phyloP scores from a whole-genome alignment of 139 green algal species.

The Chlamydomonas urium region DNA sequence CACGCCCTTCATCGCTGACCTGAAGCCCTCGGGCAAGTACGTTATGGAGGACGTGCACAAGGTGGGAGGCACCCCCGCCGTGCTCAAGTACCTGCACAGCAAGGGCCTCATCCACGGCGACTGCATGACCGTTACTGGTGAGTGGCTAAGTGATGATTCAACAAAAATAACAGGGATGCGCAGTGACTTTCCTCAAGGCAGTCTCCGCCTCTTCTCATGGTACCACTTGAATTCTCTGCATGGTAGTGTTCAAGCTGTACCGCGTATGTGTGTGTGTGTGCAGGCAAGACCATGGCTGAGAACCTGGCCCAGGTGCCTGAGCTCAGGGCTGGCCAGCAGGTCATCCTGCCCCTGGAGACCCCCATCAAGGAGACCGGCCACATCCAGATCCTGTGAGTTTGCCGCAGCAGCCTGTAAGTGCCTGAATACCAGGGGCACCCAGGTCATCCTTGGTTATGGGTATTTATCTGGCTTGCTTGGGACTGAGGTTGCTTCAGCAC shows the following conservation, averaged over 20 bases:
- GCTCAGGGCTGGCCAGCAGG: constrained; percentile 81
- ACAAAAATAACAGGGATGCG: too few species aligned
- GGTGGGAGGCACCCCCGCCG: constrained; percentile 84
- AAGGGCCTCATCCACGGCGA: constrained; percentile 86
- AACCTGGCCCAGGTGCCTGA: constrained; percentile 82
- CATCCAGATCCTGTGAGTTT: constrained; percentile 80
- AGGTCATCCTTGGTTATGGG: too few species aligned
- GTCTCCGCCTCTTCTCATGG: too few species aligned
- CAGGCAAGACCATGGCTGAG: constrained; percentile 90
- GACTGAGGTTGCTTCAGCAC: too few species aligned
- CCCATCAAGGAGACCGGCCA: constrained; percentile 86
- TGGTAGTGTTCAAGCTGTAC: too few species aligned
- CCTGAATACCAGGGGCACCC: too few species aligned
- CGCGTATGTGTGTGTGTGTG: constrained; percentile 20
- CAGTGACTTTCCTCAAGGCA: too few species aligned
- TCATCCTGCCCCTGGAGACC: constrained; percentile 81
- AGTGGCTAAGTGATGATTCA: constrained; percentile 25
- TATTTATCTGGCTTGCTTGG: too few species aligned
- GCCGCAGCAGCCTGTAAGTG: too few species aligned
- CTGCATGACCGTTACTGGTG: constrained; percentile 80
- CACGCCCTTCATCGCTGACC: constrained; percentile 92
- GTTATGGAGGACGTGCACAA: constrained; percentile 99
- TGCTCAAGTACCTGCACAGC: constrained; percentile 94
- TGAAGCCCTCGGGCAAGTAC: constrained; percentile 94
- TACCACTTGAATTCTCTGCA: too few species aligned